These are phyloP conservation scores for Nymphaea colorata DNA, from an alignment of 164 flowering plant species.

Conservation along the genomic window DNA sequence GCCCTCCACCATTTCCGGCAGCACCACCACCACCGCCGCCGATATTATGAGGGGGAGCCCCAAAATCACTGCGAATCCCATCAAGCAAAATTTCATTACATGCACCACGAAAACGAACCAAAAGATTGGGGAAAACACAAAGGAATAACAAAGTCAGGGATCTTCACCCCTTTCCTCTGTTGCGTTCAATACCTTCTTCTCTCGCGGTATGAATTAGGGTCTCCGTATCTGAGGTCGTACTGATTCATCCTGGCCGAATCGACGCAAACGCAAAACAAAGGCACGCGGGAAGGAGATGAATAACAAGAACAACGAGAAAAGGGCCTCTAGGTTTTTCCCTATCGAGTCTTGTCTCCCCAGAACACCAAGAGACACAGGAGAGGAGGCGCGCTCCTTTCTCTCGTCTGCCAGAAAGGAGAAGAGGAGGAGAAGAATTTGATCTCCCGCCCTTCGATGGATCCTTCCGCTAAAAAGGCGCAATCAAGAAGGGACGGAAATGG, in stretches of 20 bases:
- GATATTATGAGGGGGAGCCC: constrained; percentile 16
- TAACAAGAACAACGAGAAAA: too few species aligned
- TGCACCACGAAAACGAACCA: not conserved
- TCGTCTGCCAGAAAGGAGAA: too few species aligned
- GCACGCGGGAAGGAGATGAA: too few species aligned
- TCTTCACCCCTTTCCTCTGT: not conserved
- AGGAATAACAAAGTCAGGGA: not conserved
- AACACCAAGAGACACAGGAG: too few species aligned
- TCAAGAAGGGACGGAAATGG: too few species aligned
- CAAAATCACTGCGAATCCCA: constrained; percentile 25
- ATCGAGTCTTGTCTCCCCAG: too few species aligned
- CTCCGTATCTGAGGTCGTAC: constrained; percentile 46
- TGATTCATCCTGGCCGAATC: constrained; percentile 18
- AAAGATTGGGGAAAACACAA: not conserved
- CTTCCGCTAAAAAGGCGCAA: too few species aligned
- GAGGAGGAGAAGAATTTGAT: too few species aligned
- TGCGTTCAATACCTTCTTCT: constrained; percentile 43
- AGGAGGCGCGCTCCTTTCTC: too few species aligned
- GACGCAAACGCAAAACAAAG: too few species aligned
- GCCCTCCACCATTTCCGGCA: constrained; percentile 3
- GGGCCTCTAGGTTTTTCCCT: too few species aligned
- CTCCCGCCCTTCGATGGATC: too few species aligned
- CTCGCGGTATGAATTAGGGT: constrained; percentile 64
- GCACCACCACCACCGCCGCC: constrained; percentile 11
- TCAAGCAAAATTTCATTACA: not conserved